Conservation (phyloP, 345 rosid species). For the Cardamine resedifolia region DNA sequence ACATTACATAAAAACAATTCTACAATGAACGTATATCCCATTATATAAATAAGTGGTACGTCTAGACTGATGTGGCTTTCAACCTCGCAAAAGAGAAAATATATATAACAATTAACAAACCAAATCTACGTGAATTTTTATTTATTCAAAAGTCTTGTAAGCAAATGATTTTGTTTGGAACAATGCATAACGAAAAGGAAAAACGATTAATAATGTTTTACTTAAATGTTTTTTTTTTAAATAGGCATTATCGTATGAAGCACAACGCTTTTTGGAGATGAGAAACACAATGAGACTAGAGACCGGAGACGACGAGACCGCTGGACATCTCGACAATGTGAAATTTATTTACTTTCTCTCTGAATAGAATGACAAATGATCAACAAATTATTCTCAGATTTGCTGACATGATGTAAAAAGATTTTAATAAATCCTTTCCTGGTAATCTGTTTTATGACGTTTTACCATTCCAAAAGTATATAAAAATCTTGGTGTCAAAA, state of each 20-base stretch:
- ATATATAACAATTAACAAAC: background rate
- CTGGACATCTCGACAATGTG: background rate
- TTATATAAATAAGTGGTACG: background rate
- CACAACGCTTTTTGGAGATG: background rate
- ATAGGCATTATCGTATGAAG: too few relatives aligned
- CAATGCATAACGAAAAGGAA: background rate
- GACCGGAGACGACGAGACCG: background rate
- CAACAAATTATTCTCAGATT: background rate
- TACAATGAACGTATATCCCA: background rate
- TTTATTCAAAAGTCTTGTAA: background rate
- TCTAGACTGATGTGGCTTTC: background rate
- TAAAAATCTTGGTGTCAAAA: background rate
- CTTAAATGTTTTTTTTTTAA: too few relatives aligned
- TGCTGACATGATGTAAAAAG: background rate
- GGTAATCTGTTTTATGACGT: background rate
- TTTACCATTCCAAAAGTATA: background rate
- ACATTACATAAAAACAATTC: background rate
- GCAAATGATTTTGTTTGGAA: background rate
- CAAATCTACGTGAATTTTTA: background rate
- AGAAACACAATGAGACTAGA: background rate
- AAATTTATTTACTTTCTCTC: background rate
- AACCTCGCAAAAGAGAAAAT: background rate
- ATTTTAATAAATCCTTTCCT: background rate
- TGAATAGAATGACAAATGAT: background rate
- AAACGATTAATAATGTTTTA: background rate